Conservation (phyloP, 1,284 basidiomycete genomes). For the Rugosomyces carneus region DNA sequence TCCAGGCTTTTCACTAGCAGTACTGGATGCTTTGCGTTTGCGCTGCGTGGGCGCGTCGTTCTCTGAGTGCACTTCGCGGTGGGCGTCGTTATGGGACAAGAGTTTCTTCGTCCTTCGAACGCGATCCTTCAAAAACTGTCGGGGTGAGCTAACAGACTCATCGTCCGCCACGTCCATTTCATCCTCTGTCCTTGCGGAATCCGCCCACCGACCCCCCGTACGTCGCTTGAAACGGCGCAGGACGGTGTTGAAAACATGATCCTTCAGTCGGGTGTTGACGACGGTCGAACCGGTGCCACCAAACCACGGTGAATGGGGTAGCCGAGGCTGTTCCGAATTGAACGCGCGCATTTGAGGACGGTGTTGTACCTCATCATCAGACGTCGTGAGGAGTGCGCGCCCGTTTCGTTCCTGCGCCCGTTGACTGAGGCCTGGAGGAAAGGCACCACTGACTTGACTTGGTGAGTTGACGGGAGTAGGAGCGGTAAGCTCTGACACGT, state of each 20-base stretch:
- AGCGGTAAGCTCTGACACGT: slow-evolving; percentile 33
- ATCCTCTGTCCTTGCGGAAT: slow-evolving; percentile 47
- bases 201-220: slow-evolving; percentile 37
- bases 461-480: slow-evolving; percentile 54
- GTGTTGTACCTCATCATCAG: slow-evolving; percentile 28
- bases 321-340: slow-evolving; percentile 30
- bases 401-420: slow-evolving; percentile 8
- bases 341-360: slow-evolving; percentile 34
- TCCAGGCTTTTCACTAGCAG: slow-evolving; percentile 27
- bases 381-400: slow-evolving; percentile 17
- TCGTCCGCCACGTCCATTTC: slow-evolving; percentile 34
- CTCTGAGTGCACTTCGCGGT: slow-evolving; percentile 30
- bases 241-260: slow-evolving; percentile 88
- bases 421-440: slow-evolving; percentile 22
- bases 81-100: slow-evolving; percentile 33
- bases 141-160: slow-evolving; percentile 24
- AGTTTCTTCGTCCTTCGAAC: slow-evolving; percentile 29
- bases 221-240: slow-evolving; percentile 63
- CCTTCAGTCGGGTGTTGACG: slow-evolving; percentile 89
- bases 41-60: slow-evolving; percentile 42
- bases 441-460: slow-evolving; percentile 24
- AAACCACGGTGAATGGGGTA: slow-evolving; percentile 48
- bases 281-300: slow-evolving; percentile 87
- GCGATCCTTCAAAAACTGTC: slow-evolving; percentile 16
- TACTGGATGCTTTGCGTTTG: slow-evolving; percentile 56